Percentiles rank a stretch among this genome's conserved stretches.
phyloP scores from a whole-genome alignment of 495 filamentous ascomycete genomes.

The Penicillium crystallinum region DNA sequence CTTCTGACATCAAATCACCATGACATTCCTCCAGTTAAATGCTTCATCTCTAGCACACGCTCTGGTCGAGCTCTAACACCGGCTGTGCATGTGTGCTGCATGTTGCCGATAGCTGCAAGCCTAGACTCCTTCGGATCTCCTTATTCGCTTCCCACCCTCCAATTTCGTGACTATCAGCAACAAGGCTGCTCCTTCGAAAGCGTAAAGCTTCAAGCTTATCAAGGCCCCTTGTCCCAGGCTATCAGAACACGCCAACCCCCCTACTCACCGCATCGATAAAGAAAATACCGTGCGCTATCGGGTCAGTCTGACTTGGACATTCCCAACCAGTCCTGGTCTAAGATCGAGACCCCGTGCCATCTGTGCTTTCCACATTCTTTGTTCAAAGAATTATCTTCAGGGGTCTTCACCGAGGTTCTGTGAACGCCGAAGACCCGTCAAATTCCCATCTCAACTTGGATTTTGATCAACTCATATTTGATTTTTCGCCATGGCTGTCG shows the following conservation, averaged over 20 bases:
- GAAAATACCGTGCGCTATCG: background rate
- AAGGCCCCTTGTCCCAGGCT: constrained; percentile 15
- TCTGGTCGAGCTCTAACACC: constrained; percentile 17
- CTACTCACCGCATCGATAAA: constrained; percentile 30
- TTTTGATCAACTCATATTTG: constrained; percentile 16
- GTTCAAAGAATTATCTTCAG: constrained; percentile 5
- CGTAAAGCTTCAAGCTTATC: constrained; percentile 22
- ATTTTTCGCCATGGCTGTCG: constrained; percentile 34
- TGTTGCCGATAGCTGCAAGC: constrained; percentile 11
- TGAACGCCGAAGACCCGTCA: constrained; percentile 22
- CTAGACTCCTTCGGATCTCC: constrained; percentile 4
- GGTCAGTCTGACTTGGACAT: constrained; percentile 11
- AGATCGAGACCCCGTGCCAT: constrained; percentile 14
- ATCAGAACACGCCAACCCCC: background rate
- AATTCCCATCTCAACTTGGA: constrained; percentile 18
- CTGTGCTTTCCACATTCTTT: constrained; percentile 9
- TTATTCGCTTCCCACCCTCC: constrained; percentile 16
- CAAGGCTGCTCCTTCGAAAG: constrained; percentile 2
- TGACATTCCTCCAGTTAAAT: constrained; percentile 26
- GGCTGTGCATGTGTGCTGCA: constrained; percentile 13
- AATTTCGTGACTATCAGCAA: background rate
- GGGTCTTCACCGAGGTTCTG: constrained; percentile 20
- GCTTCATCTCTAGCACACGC: constrained; percentile 21
- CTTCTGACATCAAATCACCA: constrained; percentile 3
- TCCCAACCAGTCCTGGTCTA: constrained; percentile 12